Percentiles rank a stretch among this genome's conserved stretches.
These are phyloP conservation scores for Iris pallida DNA, from an alignment of 116 monocot species.

Conservation along the genomic window DNA sequence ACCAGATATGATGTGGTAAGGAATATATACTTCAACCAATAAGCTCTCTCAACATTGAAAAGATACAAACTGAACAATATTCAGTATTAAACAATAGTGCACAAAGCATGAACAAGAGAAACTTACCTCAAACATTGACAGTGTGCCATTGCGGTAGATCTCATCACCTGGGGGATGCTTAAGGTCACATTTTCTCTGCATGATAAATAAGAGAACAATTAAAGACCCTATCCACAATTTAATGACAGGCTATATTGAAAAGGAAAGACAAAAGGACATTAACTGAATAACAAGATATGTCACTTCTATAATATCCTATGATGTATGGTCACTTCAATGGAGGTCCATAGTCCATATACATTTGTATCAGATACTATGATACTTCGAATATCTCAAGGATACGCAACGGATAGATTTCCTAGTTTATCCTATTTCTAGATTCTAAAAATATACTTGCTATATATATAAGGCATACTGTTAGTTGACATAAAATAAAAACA, in stretches of 20 bases:
- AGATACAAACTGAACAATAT: too few relatives aligned
- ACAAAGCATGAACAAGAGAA: neutral
- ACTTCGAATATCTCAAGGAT: too few relatives aligned
- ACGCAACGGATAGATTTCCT: too few relatives aligned
- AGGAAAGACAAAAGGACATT: neutral
- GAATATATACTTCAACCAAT: neutral
- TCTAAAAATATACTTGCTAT: too few relatives aligned
- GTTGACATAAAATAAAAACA: too few relatives aligned
- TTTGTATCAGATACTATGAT: too few relatives aligned
- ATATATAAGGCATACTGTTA: too few relatives aligned
- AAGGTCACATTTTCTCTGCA: conserved; percentile 86
- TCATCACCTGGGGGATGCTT: conserved; percentile 97
- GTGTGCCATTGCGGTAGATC: conserved; percentile 84
- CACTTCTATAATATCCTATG: neutral
- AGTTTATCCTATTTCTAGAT: too few relatives aligned
- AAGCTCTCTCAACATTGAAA: neutral
- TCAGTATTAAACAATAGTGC: too few relatives aligned
- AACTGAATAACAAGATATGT: neutral
- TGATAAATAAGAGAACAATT: conserved; percentile 1
- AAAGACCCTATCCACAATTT: neutral
- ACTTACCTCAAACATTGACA: conserved; percentile 94
- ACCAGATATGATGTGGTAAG: too few relatives aligned
- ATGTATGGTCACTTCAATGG: too few relatives aligned
- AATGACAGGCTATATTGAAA: neutral
- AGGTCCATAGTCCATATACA: too few relatives aligned